Base-by-base conservation (phyloP, 2,329 filamentous ascomycete species). In the Colletotrichum sp. region DNA sequence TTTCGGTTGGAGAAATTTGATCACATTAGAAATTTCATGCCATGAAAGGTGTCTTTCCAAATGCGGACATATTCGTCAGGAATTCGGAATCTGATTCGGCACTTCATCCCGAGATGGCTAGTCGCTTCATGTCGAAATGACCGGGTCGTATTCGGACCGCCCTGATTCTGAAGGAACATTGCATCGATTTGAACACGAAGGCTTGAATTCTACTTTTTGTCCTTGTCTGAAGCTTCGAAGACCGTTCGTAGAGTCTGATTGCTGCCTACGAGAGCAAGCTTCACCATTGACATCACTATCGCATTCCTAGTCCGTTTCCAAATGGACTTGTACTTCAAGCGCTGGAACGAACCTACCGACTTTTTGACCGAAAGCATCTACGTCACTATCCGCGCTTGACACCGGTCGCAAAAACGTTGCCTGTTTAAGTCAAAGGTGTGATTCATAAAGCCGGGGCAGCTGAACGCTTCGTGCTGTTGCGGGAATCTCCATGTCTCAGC, bases 251-350 rank as follows among this genome's bases (percentile, higher is more conserved):
- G n/a, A 48, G 5, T 48, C n/a, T 10, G 1, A 21, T 34, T 34
- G 10, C n/a, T 48, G 10, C 10, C 10, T 48, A 21, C 1, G 5
- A 21, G 43, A 52, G 0, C 3, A 3, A 4, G 0, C 10, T 48
- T 48, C 38, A 48, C 1, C 18, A 5, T 3, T 12, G 38, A 21
- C 3, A 48, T 48, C 38, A 21, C 18, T n/a, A 2, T 48, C 9
- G 6, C 3, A 21, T 7, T 52, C n/a, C 21, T 21, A 13, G 3
- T 12, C n/a, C n/a, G 43, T 21, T 52, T 21, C 10, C 4, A 7
- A 21, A 21, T 52, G 43, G 43, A 0, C 1, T 21, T 21, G 43
- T 10, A 0, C 12, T 2, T 7, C 2, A 7, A 1, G 2, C n/a
- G 43, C 43, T 3, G n/a, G 43, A 0, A 21, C 43, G 10, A 52